A percentile compares a stretch with the other conserved stretches of the same genome.
Evolutionary conservation across 139 green algal genomes (phyloP).

Genomic region (Chlorella sp.): DNA sequence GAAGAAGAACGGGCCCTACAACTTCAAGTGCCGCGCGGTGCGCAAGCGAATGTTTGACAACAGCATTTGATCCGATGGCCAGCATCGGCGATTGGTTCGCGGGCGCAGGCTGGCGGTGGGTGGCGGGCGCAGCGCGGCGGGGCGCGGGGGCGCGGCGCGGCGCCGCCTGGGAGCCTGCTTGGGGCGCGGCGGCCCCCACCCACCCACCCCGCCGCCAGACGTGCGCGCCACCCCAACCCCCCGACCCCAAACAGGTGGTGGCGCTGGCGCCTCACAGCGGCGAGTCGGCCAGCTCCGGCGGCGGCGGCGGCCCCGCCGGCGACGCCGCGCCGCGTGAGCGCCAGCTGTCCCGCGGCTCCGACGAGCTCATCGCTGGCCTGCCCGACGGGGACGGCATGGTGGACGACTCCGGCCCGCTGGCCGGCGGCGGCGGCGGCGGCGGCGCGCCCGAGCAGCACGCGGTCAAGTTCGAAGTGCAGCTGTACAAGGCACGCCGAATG

Average conservation of each 20-base stretch:
- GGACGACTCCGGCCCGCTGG: background rate
- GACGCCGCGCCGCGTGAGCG: background rate
- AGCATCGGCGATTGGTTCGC: too few relatives aligned
- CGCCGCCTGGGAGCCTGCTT: background rate
- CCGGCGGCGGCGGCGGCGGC: background rate
- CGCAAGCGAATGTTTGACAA: too few relatives aligned
- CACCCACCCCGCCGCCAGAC: background rate
- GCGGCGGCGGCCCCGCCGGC: background rate
- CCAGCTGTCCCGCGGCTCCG: too few relatives aligned
- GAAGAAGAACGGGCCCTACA: conserved; percentile 96
- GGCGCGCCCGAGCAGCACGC: conserved; percentile 13
- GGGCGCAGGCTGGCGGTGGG: background rate
- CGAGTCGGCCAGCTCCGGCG: background rate
- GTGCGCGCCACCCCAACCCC: too few relatives aligned
- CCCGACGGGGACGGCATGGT: background rate
- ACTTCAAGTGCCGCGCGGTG: conserved; percentile 85
- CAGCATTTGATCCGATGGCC: too few relatives aligned
- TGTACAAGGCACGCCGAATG: too few relatives aligned
- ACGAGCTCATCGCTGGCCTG: too few relatives aligned
- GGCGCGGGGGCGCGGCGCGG: background rate
- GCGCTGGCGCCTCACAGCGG: background rate
- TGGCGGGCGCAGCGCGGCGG: conserved; percentile 1
- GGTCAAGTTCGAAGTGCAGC: conserved; percentile 93
- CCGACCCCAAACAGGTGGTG: background rate
- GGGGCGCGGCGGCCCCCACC: too few relatives aligned